Evolutionary conservation across 768 basidiomycete genomes (phyloP).

Genomic region (Clitopilus hobsonii): DNA sequence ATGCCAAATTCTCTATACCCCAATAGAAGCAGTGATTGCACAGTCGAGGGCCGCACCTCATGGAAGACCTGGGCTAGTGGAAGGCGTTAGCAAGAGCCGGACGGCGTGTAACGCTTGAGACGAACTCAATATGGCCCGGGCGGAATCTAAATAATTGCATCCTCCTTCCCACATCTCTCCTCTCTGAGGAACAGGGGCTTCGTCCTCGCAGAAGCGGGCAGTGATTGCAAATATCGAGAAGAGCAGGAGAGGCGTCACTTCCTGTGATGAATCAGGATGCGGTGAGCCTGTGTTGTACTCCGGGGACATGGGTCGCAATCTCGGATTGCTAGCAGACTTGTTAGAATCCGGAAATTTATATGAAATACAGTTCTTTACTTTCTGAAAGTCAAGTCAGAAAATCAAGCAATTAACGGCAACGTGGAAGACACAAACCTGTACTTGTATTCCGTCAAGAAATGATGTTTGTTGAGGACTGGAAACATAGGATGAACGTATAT

Average conservation of each 20-base stretch:
- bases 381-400: constrained; percentile 3
- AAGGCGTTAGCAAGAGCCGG: no score
- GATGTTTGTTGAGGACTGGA: constrained; percentile 71
- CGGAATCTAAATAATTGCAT: constrained; percentile 56
- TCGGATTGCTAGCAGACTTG: background rate
- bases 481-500: constrained; percentile 80
- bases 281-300: constrained; percentile 24
- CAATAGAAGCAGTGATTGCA: constrained; percentile 75
- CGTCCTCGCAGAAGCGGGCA: constrained; percentile 61
- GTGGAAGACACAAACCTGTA: constrained; percentile 33
- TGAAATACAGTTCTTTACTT: constrained; percentile 13
- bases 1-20: constrained; percentile 86
- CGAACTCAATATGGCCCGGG: constrained; percentile 61
- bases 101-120: no score
- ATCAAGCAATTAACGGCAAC: background rate
- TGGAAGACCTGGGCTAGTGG: constrained; percentile 68
- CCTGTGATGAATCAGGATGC: constrained; percentile 54
- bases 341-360: background rate
- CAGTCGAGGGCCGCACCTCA: constrained; percentile 66
- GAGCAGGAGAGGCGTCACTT: constrained; percentile 63
- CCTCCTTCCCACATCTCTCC: constrained; percentile 73
- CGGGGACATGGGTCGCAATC: constrained; percentile 19
- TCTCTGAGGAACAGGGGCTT: constrained; percentile 36
- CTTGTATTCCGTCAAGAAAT: constrained; percentile 63
- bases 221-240: constrained; percentile 80